A percentile compares a stretch with the other conserved stretches of the same genome.
Evolutionary conservation across 805 yeast genomes (phyloP).

Genomic region (Schwanniomyces vanrijiae): DNA sequence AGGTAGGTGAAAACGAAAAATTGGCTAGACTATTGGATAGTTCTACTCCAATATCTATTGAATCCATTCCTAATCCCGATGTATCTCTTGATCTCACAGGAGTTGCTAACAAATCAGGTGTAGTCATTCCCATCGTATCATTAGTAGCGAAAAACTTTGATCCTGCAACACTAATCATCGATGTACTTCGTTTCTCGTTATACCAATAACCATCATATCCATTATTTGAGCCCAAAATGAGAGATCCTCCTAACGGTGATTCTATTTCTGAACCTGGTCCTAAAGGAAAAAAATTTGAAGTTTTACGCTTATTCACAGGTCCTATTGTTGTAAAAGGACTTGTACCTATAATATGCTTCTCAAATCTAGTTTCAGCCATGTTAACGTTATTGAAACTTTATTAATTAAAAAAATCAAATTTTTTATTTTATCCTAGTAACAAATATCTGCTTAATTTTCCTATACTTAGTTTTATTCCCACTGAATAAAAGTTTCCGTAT

Average conservation of each 20-base stretch:
- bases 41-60: neutral
- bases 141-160: neutral
- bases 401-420: neutral
- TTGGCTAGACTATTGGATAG: conserved; percentile 1
- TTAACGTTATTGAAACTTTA: neutral
- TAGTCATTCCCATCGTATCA: neutral
- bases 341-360: neutral
- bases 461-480: neutral
- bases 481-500: neutral
- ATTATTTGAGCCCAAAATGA: neutral
- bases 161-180: neutral
- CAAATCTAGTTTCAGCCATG: neutral
- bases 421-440: neutral
- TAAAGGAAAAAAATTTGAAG: conserved; percentile 8
- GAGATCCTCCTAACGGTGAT: neutral
- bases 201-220: neutral
- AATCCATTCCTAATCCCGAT: neutral
- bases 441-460: neutral
- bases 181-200: neutral
- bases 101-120: neutral
- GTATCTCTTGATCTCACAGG: neutral
- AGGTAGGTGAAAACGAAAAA: neutral
- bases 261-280: conserved; percentile 2
- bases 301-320: conserved; percentile 3
- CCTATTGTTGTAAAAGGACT: neutral